These are phyloP conservation scores for Candida silvatica DNA, from an alignment of 805 yeast species.

Conservation along the genomic window DNA sequence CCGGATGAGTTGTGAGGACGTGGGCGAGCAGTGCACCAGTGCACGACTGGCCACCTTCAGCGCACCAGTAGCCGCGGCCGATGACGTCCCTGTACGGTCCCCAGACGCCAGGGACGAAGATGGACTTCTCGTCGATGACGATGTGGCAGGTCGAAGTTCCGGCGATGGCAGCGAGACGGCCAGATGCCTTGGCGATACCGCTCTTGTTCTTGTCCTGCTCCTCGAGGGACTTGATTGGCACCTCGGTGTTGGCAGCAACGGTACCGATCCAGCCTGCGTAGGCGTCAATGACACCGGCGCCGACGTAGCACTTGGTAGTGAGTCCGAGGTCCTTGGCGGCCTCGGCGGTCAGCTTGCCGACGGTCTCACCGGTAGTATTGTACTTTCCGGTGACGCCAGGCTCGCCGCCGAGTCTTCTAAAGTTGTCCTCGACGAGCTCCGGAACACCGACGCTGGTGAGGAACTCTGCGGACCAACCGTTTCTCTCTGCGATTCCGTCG, in stretches of 20 bases:
- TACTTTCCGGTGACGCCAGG: slow-evolving; percentile 65
- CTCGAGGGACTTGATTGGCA: slow-evolving; percentile 39
- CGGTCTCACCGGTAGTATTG: slow-evolving; percentile 82
- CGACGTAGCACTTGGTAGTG: slow-evolving; percentile 72
- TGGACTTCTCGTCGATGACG: slow-evolving; percentile 73
- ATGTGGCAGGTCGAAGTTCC: slow-evolving; percentile 98
- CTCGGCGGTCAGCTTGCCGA: slow-evolving; percentile 57
- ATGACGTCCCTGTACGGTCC: slow-evolving; percentile 95
- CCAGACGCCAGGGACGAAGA: slow-evolving; percentile 96
- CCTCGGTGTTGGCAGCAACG: slow-evolving; percentile 80
- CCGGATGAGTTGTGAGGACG: slow-evolving; percentile 83
- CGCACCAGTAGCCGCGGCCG: slow-evolving; percentile 87
- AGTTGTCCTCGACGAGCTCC: slow-evolving; percentile 72
- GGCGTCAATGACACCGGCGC: slow-evolving; percentile 95
- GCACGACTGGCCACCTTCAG: slow-evolving; percentile 98
- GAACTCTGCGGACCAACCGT: slow-evolving; percentile 89
- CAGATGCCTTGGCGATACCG: slow-evolving; percentile 57
- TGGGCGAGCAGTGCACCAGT: slow-evolving; percentile 93
- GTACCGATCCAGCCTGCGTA: slow-evolving; percentile 99
- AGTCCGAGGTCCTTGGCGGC: slow-evolving; percentile 84
- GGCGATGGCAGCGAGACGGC: slow-evolving; percentile 94
- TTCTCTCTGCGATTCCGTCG: slow-evolving; percentile 80
- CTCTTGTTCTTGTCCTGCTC: slow-evolving; percentile 36
- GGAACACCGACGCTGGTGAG: slow-evolving; percentile 58
- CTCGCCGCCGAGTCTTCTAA: slow-evolving; percentile 75